Evolutionary conservation across 75 land plant species (phyloP).

Genomic region (Pinus albicaulis): DNA sequence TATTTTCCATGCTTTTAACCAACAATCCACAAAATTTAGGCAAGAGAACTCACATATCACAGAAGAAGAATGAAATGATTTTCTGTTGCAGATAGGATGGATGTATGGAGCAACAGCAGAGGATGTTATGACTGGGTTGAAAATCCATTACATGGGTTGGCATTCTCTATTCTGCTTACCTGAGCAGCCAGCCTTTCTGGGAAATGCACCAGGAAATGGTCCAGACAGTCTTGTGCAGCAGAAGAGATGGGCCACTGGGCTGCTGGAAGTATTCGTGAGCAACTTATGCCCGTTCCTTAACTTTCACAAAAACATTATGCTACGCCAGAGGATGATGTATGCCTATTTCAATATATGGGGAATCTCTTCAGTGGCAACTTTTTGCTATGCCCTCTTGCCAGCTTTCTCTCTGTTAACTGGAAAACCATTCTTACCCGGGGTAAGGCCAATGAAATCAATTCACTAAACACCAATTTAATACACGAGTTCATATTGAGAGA

Average conservation of each 20-base stretch:
- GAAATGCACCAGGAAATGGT: too few species aligned
- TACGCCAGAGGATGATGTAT: slow-evolving; percentile 25
- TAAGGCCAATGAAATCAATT: background rate
- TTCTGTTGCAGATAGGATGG: slow-evolving; percentile 33
- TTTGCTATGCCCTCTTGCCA: slow-evolving; percentile 25
- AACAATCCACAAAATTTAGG: too few species aligned
- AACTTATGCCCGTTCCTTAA: slow-evolving; percentile 10
- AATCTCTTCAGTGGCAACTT: slow-evolving; percentile 14
- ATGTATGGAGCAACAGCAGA: slow-evolving; percentile 29
- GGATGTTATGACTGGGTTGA: slow-evolving; percentile 30
- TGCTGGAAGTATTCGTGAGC: slow-evolving; percentile 28
- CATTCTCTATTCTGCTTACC: slow-evolving; percentile 7
- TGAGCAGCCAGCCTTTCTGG: slow-evolving; percentile 29
- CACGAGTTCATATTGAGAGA: background rate
- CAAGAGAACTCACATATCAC: too few species aligned
- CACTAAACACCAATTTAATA: background rate
- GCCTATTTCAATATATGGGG: slow-evolving; percentile 15
- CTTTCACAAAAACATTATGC: background rate
- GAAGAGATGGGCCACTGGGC: slow-evolving; percentile 39
- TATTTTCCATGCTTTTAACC: too few species aligned
- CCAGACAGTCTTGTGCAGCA: slow-evolving; percentile 14
- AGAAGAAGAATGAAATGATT: slow-evolving; percentile 6
- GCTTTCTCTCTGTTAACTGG: slow-evolving; percentile 20
- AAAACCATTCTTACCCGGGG: slow-evolving; percentile 27
- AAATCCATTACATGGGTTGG: slow-evolving; percentile 31